Evolutionary conservation across 306 rosid species (phyloP), one percentile per base, ranked within the genome.

Genomic region (Nissolia schottii): DNA sequence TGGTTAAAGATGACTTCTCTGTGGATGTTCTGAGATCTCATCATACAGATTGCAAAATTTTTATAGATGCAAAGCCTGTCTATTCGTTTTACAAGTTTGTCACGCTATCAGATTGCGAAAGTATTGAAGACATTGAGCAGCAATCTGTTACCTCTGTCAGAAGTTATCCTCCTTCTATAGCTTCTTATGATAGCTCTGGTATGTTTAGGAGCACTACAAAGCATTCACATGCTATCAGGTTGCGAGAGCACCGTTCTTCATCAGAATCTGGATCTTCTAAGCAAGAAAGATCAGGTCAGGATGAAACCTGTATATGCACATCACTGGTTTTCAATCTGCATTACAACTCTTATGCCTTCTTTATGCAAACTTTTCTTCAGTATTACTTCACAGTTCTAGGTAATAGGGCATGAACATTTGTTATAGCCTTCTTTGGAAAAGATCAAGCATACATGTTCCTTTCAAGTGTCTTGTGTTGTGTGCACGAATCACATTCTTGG

Each of bases 281-380:
- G 72, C 85, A 65, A 32, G 86, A 88, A 74, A 86, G 75, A 45
- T 48, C 86, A 87, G 95, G 98, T 90, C 13, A 70, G 64, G 14
- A 38, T 18, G 6, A 37, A 0, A 55, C 46, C 3, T 38, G 16
- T 35, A 27, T 45, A 8, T 20, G 7, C 31, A 28, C 35, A 14
- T 16, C 2, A 24, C 19, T 9, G 2, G n/a, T 24, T 35, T 37
- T 27, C 4, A 38, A 19, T 27, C 51, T 35, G 74, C n/a, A n/a
- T n/a, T 2, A 27, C 10, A 58, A 58, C 11, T 41, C 29, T 14
- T 71, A 19, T 20, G 15, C 13, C 7, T 71, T 56, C 31, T 11
- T 29, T 55, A 41, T 31, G 49, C 24, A 24, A 41, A 24, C 37
- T 12, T n/a, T 43, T 43, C 16, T 31, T 32, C 25, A 1, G 2